A percentile compares a stretch with the other conserved stretches of the same genome.
phyloP scores from a whole-genome alignment of 805 yeast species.

The Jamesozyma rosinii region DNA sequence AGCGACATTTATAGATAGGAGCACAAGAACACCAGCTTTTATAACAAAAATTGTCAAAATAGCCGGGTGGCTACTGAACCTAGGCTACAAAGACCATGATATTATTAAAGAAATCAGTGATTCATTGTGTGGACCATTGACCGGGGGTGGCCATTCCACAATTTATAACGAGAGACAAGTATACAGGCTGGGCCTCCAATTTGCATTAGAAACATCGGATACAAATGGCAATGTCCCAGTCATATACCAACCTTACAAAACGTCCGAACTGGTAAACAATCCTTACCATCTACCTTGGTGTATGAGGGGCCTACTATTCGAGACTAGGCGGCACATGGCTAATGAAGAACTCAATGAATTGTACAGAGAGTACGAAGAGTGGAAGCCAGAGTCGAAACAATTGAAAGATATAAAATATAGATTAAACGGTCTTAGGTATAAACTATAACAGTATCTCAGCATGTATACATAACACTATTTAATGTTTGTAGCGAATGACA shows the following conservation, averaged over 20 bases:
- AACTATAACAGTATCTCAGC: background rate
- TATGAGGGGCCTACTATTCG: constrained; percentile 71
- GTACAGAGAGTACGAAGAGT: constrained; percentile 62
- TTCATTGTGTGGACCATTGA: constrained; percentile 77
- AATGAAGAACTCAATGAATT: constrained; percentile 51
- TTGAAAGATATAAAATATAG: constrained; percentile 78
- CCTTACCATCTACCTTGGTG: constrained; percentile 92
- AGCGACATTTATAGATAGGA: constrained; percentile 81
- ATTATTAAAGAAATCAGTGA: constrained; percentile 75
- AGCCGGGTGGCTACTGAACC: constrained; percentile 63
- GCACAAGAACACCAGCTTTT: constrained; percentile 70
- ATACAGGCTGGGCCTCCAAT: constrained; percentile 67
- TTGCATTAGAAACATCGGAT: constrained; percentile 66
- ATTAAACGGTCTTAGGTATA: constrained; percentile 43
- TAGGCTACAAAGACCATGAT: constrained; percentile 78
- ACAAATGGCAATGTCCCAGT: constrained; percentile 36
- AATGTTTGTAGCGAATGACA: no score
- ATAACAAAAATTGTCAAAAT: constrained; percentile 64
- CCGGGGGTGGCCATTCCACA: constrained; percentile 92
- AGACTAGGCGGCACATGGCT: constrained; percentile 44
- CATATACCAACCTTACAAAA: constrained; percentile 39
- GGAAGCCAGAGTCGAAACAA: constrained; percentile 82
- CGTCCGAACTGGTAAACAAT: constrained; percentile 61
- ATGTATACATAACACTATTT: background rate
- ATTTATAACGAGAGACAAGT: constrained; percentile 80